Evolutionary conservation across 1,284 basidiomycete genomes (phyloP).

Genomic region (Pyrrhoderma noxium): DNA sequence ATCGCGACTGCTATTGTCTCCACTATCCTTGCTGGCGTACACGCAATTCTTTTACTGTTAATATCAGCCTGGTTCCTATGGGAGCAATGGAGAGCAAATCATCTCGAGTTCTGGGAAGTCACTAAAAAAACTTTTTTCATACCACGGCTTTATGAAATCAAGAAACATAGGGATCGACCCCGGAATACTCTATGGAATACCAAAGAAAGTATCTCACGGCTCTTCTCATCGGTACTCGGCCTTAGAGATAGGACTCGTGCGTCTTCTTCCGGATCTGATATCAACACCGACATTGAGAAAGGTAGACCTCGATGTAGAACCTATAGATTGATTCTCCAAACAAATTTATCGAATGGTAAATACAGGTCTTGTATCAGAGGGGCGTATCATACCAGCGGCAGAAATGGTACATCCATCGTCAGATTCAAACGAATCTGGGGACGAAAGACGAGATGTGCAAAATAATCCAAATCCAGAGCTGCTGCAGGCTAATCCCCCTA

Average conservation of each 20-base stretch:
- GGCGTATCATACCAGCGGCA: no score
- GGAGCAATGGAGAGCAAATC: background rate
- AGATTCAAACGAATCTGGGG: no score
- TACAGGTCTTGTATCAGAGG: no score
- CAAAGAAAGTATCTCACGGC: background rate
- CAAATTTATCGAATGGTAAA: no score
- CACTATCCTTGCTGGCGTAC: background rate
- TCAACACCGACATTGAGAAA: background rate
- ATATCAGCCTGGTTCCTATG: slow-evolving; percentile 2
- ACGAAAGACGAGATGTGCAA: background rate
- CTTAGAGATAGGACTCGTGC: background rate
- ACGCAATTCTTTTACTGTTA: background rate
- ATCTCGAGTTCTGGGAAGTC: background rate
- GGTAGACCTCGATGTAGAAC: no score
- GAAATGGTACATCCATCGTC: no score
- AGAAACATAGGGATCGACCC: background rate
- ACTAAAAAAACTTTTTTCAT: background rate
- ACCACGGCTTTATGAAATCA: background rate
- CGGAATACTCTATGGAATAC: background rate
- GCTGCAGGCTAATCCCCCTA: background rate
- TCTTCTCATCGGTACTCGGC: background rate
- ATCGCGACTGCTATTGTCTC: background rate
- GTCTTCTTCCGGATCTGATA: background rate
- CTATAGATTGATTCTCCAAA: no score
- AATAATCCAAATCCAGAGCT: background rate